phyloP scores from a whole-genome alignment of 768 basidiomycete genomes.

The Coprinellus aureogranulatus region DNA sequence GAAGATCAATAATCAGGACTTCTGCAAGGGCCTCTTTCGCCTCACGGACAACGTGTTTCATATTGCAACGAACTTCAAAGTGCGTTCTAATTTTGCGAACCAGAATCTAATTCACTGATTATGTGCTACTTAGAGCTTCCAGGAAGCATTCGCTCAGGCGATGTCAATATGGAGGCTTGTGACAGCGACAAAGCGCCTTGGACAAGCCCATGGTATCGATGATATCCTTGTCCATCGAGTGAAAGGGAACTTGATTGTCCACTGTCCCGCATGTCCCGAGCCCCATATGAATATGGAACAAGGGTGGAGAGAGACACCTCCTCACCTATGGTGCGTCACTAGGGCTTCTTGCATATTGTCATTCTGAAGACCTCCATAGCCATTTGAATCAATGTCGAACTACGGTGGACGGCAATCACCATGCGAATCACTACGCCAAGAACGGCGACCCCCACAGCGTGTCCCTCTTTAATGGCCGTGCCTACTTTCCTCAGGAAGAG shows the following conservation, averaged over 20 bases:
- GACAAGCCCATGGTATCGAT: slow-evolving; percentile 24
- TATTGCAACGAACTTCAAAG: neutral
- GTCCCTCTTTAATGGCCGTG: slow-evolving; percentile 17
- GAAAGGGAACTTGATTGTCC: slow-evolving; percentile 15
- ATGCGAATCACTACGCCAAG: slow-evolving; percentile 20
- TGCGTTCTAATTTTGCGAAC: neutral
- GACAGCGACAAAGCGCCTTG: slow-evolving; percentile 13
- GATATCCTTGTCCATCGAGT: slow-evolving; percentile 10
- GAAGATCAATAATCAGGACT: slow-evolving; percentile 22
- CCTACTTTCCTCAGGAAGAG: slow-evolving; percentile 15
- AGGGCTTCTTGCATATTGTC: neutral
- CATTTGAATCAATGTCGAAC: slow-evolving; percentile 20
- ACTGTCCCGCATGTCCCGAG: slow-evolving; percentile 18
- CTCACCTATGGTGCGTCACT: neutral
- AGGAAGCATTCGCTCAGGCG: slow-evolving; percentile 18
- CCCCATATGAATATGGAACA: neutral
- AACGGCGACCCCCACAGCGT: slow-evolving; percentile 19
- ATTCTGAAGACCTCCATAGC: slow-evolving; percentile 4
- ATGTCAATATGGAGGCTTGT: slow-evolving; percentile 21
- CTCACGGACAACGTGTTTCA: slow-evolving; percentile 20
- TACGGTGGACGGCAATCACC: slow-evolving; percentile 24
- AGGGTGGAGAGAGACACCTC: neutral
- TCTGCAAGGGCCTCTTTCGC: slow-evolving; percentile 16
- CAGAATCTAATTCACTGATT: too few relatives aligned
- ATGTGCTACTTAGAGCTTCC: too few relatives aligned